These are phyloP conservation scores for Coniella lustricola DNA, from an alignment of 2,329 filamentous ascomycete species.

Conservation along the genomic window DNA sequence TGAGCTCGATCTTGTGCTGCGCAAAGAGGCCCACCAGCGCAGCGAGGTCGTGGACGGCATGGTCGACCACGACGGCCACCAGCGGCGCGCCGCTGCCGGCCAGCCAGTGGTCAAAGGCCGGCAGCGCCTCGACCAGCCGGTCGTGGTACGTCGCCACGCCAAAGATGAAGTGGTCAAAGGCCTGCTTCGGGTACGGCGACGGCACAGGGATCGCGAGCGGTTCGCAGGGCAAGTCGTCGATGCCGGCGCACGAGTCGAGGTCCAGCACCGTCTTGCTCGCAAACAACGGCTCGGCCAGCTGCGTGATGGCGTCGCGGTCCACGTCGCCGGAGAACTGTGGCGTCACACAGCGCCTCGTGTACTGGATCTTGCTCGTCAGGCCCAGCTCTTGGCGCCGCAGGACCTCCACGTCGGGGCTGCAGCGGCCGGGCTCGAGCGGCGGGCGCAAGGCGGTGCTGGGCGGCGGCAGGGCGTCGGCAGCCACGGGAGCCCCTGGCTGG, in stretches of 20 bases:
- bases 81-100: constrained; percentile 43
- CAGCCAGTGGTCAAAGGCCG: constrained; percentile 50
- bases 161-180: constrained; percentile 47
- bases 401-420: constrained; percentile 22
- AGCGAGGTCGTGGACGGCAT: constrained; percentile 17
- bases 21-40: constrained; percentile 27
- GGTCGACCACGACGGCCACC: constrained; percentile 43
- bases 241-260: constrained; percentile 17
- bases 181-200: constrained; percentile 31
- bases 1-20: constrained; percentile 23
- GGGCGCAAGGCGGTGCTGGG: constrained; percentile 5
- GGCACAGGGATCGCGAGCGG: constrained; percentile 42
- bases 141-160: constrained; percentile 48
- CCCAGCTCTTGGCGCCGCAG: constrained; percentile 23
- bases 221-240: constrained; percentile 29
- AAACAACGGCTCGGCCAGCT: constrained; percentile 32
- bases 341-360: constrained; percentile 38
- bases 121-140: constrained; percentile 42
- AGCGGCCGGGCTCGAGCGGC: constrained; percentile 13
- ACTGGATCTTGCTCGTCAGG: constrained; percentile 36
- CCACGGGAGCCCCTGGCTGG: constrained; percentile 13
- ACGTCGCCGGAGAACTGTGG: constrained; percentile 27
- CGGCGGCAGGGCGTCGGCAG: constrained; percentile 11
- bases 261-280: constrained; percentile 25
- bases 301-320: constrained; percentile 31